A percentile compares a stretch with the other conserved stretches of the same genome.
These are phyloP conservation scores for Hanseniaspora nectarophila DNA, from an alignment of 805 yeast species.

Conservation along the genomic window DNA sequence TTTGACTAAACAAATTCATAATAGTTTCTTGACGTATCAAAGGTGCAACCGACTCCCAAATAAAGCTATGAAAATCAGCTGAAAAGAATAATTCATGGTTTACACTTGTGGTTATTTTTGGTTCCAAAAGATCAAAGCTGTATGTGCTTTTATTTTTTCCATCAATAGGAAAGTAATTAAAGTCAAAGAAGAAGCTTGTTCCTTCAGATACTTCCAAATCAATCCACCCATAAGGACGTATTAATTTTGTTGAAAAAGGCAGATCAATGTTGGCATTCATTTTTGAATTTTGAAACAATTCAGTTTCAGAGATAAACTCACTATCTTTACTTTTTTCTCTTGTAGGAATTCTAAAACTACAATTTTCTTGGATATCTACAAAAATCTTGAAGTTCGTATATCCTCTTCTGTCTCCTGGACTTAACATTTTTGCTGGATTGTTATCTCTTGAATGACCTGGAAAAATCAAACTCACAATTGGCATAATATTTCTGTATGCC, in stretches of 20 bases:
- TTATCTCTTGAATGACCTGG: constrained; percentile 57
- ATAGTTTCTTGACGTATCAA: constrained; percentile 72
- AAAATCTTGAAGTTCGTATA: constrained; percentile 46
- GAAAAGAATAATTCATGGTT: constrained; percentile 71
- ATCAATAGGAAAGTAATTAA: constrained; percentile 43
- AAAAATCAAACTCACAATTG: constrained; percentile 51
- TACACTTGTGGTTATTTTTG: constrained; percentile 69
- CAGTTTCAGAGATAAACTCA: constrained; percentile 25
- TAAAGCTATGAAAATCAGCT: constrained; percentile 45
- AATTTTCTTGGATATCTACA: constrained; percentile 52
- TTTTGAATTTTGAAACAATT: constrained; percentile 26
- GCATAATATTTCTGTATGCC: constrained; percentile 76
- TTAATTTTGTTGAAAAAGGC: constrained; percentile 4
- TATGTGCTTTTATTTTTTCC: constrained; percentile 47
- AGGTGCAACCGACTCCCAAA: constrained; percentile 56
- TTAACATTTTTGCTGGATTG: constrained; percentile 31
- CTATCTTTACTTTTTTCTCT: constrained; percentile 73
- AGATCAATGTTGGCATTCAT: constrained; percentile 23
- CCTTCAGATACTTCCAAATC: constrained; percentile 52
- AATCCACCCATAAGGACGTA: constrained; percentile 81
- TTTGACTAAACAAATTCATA: constrained; percentile 50
- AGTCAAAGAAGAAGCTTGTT: constrained; percentile 37
- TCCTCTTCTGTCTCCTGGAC: constrained; percentile 42
- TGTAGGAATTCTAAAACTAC: constrained; percentile 63
- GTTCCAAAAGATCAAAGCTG: constrained; percentile 35